These are phyloP conservation scores for Candida verbasci DNA, from an alignment of 805 yeast genomes.

Conservation along the genomic window DNA sequence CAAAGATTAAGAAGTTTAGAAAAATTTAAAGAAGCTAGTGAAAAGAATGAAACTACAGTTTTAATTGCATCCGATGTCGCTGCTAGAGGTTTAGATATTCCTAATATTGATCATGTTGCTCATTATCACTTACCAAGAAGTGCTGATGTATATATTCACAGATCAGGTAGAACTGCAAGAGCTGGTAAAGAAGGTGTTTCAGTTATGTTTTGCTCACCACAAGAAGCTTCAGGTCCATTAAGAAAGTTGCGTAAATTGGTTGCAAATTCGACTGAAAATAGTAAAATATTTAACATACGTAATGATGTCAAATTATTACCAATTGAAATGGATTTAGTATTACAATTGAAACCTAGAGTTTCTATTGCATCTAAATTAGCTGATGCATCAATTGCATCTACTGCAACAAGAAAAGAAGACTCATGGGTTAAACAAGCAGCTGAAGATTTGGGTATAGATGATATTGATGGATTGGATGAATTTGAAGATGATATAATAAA, in stretches of 20 bases:
- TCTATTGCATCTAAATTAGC: slow-evolving; percentile 69
- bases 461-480: slow-evolving; percentile 55
- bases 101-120: slow-evolving; percentile 86
- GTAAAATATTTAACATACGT: slow-evolving; percentile 28
- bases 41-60: slow-evolving; percentile 51
- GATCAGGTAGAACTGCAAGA: slow-evolving; percentile 98
- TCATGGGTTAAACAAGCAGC: slow-evolving; percentile 89
- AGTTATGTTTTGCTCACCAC: slow-evolving; percentile 87
- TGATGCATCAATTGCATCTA: slow-evolving; percentile 59
- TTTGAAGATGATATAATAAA: slow-evolving; percentile 63
- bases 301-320: slow-evolving; percentile 65
- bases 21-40: slow-evolving; percentile 57
- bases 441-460: slow-evolving; percentile 82
- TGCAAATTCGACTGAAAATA: slow-evolving; percentile 22
- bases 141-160: slow-evolving; percentile 90
- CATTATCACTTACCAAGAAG: slow-evolving; percentile 94
- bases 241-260: slow-evolving; percentile 64
- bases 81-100: slow-evolving; percentile 94
- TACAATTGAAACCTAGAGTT: slow-evolving; percentile 67
- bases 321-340: slow-evolving; percentile 68
- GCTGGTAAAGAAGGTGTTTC: slow-evolving; percentile 95
- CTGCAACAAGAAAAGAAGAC: slow-evolving; percentile 62
- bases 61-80: slow-evolving; percentile 96
- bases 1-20: slow-evolving; percentile 85
- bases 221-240: slow-evolving; percentile 87